Conservation (phyloP, 2,329 filamentous ascomycete species). For the Blumeria hordei region DNA sequence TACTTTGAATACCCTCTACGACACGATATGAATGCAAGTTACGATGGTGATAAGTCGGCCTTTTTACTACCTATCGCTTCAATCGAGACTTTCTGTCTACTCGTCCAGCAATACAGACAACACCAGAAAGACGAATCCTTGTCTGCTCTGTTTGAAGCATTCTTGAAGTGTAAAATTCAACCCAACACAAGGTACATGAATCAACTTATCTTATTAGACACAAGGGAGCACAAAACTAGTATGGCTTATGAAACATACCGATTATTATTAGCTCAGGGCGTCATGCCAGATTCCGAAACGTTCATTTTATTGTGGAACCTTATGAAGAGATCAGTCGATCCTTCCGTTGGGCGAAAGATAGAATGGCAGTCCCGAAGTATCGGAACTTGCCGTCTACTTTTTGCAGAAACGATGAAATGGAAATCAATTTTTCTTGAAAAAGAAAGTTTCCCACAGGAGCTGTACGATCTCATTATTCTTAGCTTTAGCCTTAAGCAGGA, state of each 20-base stretch:
- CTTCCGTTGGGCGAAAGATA: constrained; percentile 2
- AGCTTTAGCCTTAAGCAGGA: constrained; percentile 26
- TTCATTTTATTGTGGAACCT: constrained; percentile 13
- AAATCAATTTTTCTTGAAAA: constrained; percentile 3
- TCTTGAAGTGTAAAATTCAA: constrained; percentile 36
- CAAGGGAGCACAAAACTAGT: constrained; percentile 5
- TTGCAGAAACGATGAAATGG: constrained; percentile 22
- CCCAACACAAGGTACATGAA: constrained; percentile 59
- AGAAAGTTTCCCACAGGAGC: constrained; percentile 20
- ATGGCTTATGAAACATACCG: constrained; percentile 11
- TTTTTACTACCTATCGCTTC: constrained; percentile 33
- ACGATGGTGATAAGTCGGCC: constrained; percentile 14
- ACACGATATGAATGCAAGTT: constrained; percentile 2
- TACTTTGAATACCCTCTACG: constrained; percentile 5
- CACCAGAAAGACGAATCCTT: constrained; percentile 33
- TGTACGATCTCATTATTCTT: constrained; percentile 27
- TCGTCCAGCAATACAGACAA: constrained; percentile 47
- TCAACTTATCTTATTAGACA: constrained; percentile 34
- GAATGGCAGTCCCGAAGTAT: constrained; percentile 2
- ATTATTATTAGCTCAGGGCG: constrained; percentile 5
- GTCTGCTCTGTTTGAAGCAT: constrained; percentile 34
- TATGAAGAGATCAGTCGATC: constrained; percentile 10
- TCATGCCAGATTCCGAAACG: constrained; percentile 12
- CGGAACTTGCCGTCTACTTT: constrained; percentile 14
- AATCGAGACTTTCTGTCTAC: constrained; percentile 53